Evolutionary conservation across 495 filamentous ascomycete species (phyloP), one percentile per base, ranked within the genome.

Genomic region (Penicillium angulare): DNA sequence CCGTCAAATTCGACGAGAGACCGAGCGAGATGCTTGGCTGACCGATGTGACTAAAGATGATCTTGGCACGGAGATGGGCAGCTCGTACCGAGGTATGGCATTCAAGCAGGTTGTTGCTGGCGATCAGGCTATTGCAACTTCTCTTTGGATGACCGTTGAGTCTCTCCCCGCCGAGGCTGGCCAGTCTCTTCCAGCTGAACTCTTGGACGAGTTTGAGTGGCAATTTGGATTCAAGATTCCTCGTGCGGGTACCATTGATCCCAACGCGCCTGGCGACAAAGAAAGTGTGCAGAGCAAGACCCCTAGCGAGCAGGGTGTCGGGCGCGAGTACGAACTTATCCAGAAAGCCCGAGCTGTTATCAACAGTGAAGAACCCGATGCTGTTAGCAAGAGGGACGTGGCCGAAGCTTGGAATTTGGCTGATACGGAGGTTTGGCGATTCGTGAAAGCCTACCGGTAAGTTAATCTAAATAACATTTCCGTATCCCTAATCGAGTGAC

Each of bases 381-480:
- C 54, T 9, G 55, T 65, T 41, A 68, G 59, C 39, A 66, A 90
- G 23, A 75, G 79, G 33, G 76, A 78, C 18, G 82, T 85, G 33
- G 78, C 88, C 15, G 93, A 97, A 76, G 86, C 88, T 52, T 98
- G 93, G 93, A 96, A 92, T 67, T 56, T 96, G 55, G 91, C 88
- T 5, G 90, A 96, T 67, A 87, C 88, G 7, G 93, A 98, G 71
- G 89, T 86, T 3, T 98, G 93, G 93, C 81, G 83, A 58, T 97
- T 98, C 59, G 86, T 88, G 7, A 76, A 85, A 56, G 92, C 93
- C 0, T 92, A 74, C 50, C 66, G 71, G 73, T 76, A 35, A 44
- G 55, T 60, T 17, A 6, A 22, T 16, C 9, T 26, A 9, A 31
- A 16, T 26, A 1, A 0, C 33, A 20, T 36, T 2, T 5, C 8